Evolutionary conservation across 306 rosid species (phyloP), one percentile per base, ranked within the genome.

Genomic region (Cucurbita pepo): DNA sequence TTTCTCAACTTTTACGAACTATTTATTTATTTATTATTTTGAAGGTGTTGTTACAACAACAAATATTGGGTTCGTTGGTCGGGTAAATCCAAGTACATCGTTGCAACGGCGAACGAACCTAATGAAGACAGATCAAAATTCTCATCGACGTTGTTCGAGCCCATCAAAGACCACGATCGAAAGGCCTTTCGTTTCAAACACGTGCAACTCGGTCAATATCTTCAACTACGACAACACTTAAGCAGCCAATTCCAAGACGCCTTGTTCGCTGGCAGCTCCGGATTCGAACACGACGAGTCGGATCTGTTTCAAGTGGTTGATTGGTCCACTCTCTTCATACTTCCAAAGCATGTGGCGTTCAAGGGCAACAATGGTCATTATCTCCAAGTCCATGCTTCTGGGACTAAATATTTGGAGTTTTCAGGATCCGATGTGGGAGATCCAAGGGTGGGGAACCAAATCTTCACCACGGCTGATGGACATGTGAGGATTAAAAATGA

Each of bases 311-410:
- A 57, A 1, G 36, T 56, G 11, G n/a, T 74, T 0, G 71, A 79
- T 12, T 74, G 82, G 78, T 66, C 69, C 5, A 43, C 45, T 21
- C 18, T 72, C 8, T 10, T 54, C 14, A 10, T 66, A 15, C 54
- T 79, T n/a, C 82, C 82, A 7, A 74, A 66, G 58, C 67, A 64
- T 3, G 71, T 79, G 14, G 78, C 64, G 0, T 79, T 79, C 38
- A 79, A 40, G n/a, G 62, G 56, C 8, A 52, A 72, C 12, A 50
- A 73, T 19, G 77, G 45, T 2, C 3, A 2, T 0, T 78, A 52
- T 14, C 73, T 78, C 25, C 6, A 10, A 10, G 40, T 10, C 16
- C 50, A 43, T 8, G 16, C 38, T 22, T 36, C 30, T 16, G 56
- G 34, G 3, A 19, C 48, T 37, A 71, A 44, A 3, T 62, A 77